Evolutionary conservation across 495 filamentous ascomycete species (phyloP), one percentile per base, ranked within the genome.

Genomic region (Penicillium chermesinum): DNA sequence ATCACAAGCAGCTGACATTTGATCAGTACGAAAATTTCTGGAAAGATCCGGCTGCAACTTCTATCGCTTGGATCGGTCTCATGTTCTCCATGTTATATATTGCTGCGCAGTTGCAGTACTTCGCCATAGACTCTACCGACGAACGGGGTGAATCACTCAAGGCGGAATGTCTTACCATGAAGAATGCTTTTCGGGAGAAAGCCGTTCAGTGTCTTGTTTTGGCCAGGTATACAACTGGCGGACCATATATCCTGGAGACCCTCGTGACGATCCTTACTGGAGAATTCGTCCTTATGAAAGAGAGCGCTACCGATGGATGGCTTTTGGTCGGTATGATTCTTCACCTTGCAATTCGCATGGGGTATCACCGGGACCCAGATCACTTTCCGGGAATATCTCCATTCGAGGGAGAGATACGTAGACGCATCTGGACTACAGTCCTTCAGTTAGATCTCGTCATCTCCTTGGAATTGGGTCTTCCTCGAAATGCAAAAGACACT

Each of bases 331-430:
- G 42, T 17, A 45, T 12, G 13, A 45, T 45, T n/a, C n/a, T 45
- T n/a, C 20, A 18, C 5, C 53, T 72, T 8, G 70, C 73, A 3
- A 59, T 72, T 52, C 63, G 62, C 37, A 69, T 73, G 69, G 74
- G 74, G 9, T 75, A 74, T 41, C 75, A 78, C 47, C 64, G 73
- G 22, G 72, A 78, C 41, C 59, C 74, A 4, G 58, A 57, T 12
- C 47, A 75, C 44, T 76, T 72, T 38, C 48, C 69, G 4, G 55
- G 57, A 18, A 71, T 84, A 16, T 63, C 74, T 0, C 66, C 71
- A 1, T 79, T 77, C 40, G 61, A 76, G 19, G 77, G 71, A 4
- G 79, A 84, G 56, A 78, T 81, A 62, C 65, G 80, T 14, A 65
- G 78, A 12, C 67, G 80, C 13, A 51, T 76, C 27, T 82, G 80